A percentile compares a stretch with the other conserved stretches of the same genome.
Evolutionary conservation across 495 filamentous ascomycete genomes (phyloP).

Genomic region (Penicillium lagena): DNA sequence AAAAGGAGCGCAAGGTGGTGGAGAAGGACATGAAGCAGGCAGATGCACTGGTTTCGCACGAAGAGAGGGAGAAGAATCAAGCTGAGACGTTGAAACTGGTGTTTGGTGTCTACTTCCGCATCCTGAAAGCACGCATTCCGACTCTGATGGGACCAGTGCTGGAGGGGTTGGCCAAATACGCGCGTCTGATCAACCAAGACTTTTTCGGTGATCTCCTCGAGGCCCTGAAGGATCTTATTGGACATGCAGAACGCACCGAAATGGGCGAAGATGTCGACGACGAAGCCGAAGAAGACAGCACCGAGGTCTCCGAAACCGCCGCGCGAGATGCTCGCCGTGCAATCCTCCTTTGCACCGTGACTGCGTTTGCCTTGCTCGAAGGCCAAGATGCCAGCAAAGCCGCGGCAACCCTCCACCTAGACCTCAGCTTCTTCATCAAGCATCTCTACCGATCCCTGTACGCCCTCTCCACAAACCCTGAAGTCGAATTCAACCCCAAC

Average conservation of each 20-base stretch:
- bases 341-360: conserved; percentile 88
- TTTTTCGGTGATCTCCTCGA: conserved; percentile 97
- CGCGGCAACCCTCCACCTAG: conserved; percentile 65
- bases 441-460: conserved; percentile 84
- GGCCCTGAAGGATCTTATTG: conserved; percentile 84
- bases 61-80: conserved; percentile 88
- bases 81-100: conserved; percentile 92
- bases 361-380: conserved; percentile 86
- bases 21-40: conserved; percentile 93
- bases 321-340: conserved; percentile 69
- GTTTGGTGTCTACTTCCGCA: conserved; percentile 90
- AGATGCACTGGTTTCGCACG: conserved; percentile 81
- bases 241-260: conserved; percentile 51
- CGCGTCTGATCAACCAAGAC: conserved; percentile 94
- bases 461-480: conserved; percentile 67
- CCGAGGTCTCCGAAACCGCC: conserved; percentile 15
- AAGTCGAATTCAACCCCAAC: conserved; percentile 72
- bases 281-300: conserved; percentile 31
- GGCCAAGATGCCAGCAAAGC: conserved; percentile 73
- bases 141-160: conserved; percentile 89
- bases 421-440: conserved; percentile 89
- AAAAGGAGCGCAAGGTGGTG: conserved; percentile 76
- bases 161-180: conserved; percentile 86
- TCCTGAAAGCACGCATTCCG: conserved; percentile 69
- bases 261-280: conserved; percentile 35